Conservation (phyloP, 768 basidiomycete species). For the Rhodotorula paludigena region DNA sequence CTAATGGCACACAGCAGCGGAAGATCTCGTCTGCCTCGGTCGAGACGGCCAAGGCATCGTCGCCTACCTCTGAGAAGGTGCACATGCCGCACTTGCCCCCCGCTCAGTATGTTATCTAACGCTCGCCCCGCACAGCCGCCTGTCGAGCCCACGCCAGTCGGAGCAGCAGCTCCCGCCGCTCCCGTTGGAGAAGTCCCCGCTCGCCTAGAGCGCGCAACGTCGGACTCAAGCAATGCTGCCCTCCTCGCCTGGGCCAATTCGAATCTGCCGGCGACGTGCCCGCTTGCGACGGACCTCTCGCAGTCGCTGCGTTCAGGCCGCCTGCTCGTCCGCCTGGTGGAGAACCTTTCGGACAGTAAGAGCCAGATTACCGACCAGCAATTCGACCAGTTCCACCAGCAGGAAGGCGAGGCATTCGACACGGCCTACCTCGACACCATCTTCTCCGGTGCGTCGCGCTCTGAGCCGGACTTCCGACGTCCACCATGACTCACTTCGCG, state of each 20-base stretch:
- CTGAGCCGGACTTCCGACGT: constrained; percentile 54
- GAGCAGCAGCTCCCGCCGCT: background rate
- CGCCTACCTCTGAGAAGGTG: too few relatives aligned
- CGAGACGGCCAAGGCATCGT: background rate
- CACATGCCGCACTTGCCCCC: too few relatives aligned
- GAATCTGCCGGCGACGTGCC: constrained; percentile 60
- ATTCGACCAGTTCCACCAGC: constrained; percentile 33
- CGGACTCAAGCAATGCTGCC: constrained; percentile 29
- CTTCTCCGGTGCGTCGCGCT: constrained; percentile 20
- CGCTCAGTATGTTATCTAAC: too few relatives aligned
- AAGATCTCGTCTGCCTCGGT: background rate
- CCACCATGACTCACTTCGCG: constrained; percentile 44
- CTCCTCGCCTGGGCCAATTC: constrained; percentile 85
- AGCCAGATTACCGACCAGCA: constrained; percentile 37
- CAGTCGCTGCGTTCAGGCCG: constrained; percentile 58
- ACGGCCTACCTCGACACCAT: constrained; percentile 27
- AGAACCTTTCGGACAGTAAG: constrained; percentile 48
- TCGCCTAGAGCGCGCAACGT: background rate
- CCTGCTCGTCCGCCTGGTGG: constrained; percentile 75
- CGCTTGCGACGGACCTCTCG: constrained; percentile 53
- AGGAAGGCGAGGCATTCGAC: constrained; percentile 23
- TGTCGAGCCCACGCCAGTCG: too few relatives aligned
- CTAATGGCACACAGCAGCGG: background rate
- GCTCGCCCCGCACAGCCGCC: too few relatives aligned
- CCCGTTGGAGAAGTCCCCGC: too few relatives aligned